These are phyloP conservation scores for Spergularia marina DNA, from an alignment of 148 eudicot genomes.

Conservation along the genomic window DNA sequence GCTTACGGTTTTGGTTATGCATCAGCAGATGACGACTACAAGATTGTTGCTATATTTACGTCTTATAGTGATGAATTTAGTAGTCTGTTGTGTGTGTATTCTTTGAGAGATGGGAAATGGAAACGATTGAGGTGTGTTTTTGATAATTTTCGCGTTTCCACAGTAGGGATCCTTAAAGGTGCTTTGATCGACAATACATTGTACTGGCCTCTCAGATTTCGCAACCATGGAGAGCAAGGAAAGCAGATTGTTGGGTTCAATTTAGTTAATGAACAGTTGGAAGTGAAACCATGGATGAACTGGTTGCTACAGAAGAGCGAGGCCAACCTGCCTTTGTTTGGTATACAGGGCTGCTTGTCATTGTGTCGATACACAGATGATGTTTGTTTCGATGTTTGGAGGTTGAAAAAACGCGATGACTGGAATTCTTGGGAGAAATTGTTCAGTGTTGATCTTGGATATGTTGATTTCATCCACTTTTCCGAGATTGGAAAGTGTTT, in stretches of 20 bases:
- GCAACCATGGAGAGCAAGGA: too few species aligned
- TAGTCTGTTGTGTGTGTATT: neutral
- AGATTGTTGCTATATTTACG: slow-evolving; percentile 1
- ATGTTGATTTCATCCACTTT: neutral
- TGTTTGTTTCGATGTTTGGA: slow-evolving; percentile 12
- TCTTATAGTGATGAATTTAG: neutral
- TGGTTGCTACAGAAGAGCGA: slow-evolving; percentile 6
- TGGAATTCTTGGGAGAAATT: slow-evolving; percentile 17
- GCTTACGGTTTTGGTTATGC: slow-evolving; percentile 12
- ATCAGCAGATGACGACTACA: slow-evolving; percentile 9
- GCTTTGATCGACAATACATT: neutral
- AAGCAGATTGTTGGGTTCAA: slow-evolving; percentile 9
- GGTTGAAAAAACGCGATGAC: neutral
- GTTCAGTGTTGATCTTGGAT: neutral
- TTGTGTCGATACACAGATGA: neutral
- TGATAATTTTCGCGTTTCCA: neutral
- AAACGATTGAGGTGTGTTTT: neutral
- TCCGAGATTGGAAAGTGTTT: neutral
- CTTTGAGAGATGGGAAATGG: neutral
- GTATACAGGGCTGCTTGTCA: slow-evolving; percentile 1
- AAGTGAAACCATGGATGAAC: neutral
- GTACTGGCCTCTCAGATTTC: slow-evolving; percentile 3
- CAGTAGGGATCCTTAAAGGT: neutral
- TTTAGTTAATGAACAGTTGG: slow-evolving; percentile 3
- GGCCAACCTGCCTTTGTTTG: neutral